Evolutionary conservation across 257 asterid genomes (phyloP).

Genomic region (Ilex asprella): DNA sequence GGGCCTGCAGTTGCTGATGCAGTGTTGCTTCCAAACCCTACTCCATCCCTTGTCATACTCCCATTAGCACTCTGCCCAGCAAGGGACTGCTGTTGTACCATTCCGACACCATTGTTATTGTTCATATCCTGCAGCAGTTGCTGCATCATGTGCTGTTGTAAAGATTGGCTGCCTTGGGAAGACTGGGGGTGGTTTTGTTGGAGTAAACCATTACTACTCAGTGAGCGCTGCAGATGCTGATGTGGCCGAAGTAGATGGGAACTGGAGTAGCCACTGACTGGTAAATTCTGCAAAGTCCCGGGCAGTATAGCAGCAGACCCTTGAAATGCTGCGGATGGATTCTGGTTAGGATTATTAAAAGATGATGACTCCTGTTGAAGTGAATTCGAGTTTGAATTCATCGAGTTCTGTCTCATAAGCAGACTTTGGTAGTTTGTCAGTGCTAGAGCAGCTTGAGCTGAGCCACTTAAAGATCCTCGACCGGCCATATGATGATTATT

Average conservation of each 20-base stretch:
- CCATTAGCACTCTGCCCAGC: slow-evolving; percentile 40
- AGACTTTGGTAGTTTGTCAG: slow-evolving; percentile 58
- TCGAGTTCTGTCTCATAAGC: slow-evolving; percentile 73
- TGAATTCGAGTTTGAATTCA: slow-evolving; percentile 43
- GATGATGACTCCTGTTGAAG: slow-evolving; percentile 48
- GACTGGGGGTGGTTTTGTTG: slow-evolving; percentile 38
- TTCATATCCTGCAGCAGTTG: slow-evolving; percentile 59
- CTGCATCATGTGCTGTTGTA: slow-evolving; percentile 74
- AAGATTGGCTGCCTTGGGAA: slow-evolving; percentile 43
- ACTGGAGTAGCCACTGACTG: slow-evolving; percentile 28
- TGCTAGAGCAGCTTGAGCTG: slow-evolving; percentile 68
- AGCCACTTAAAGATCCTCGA: slow-evolving; percentile 52
- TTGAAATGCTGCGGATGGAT: slow-evolving; percentile 35
- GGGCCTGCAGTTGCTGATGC: slow-evolving; percentile 23
- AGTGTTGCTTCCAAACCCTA: slow-evolving; percentile 29
- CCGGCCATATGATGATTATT: slow-evolving; percentile 50
- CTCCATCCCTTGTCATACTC: slow-evolving; percentile 29
- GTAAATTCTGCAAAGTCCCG: slow-evolving; percentile 34
- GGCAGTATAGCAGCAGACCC: slow-evolving; percentile 32
- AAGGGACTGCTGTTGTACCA: slow-evolving; percentile 37
- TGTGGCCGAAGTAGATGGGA: slow-evolving; percentile 19
- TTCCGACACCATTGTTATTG: slow-evolving; percentile 33
- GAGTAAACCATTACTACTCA: slow-evolving; percentile 23
- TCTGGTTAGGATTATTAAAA: slow-evolving; percentile 27
- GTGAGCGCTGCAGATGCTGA: not conserved